Evolutionary conservation across 1,139 yeast genomes (phyloP), one percentile per base, ranked within the genome.

Genomic region (Wickerhamiella infanticola): DNA sequence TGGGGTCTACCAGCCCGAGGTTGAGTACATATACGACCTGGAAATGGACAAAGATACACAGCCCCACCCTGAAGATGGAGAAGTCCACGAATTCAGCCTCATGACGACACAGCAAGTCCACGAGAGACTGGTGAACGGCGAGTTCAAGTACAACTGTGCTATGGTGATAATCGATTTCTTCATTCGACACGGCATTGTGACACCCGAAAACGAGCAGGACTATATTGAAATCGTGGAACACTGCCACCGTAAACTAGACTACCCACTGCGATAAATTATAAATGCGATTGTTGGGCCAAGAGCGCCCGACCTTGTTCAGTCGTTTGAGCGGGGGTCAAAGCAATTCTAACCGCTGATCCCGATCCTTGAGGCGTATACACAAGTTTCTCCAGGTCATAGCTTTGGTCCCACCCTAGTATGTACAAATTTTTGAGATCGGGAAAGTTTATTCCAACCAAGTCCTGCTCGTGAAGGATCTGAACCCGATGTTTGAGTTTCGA

Each of bases 101-200:
- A 67, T 83, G 77, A 62, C 68, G 4, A 61, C 82, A 1, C 75
- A 71, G 7, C 79, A 82, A 51, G 74, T 84, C 0, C 51, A 71
- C 35, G 51, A 58, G 26, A 68, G 73, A 24, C 56, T 88, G 27
- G 56, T 58, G 6, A 59, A 61, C 0, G 77, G 75, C 0, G 74
- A 78, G 53, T 90, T 90, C 66, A 90, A 90, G 62, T 95, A 95
- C 39, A 90, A 90, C 56, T 82, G 95, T 63, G 94, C 81, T 0
- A 51, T 81, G 43, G 79, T 88, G 3, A 70, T 82, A 38, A 68
- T 86, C 25, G 97, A 90, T 56, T 90, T 90, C 56, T 67, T 90
- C 51, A 72, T 88, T 24, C 75, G 98, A 54, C 90, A 82, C 56
- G 95, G 95, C 1, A 58, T 69, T 35, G 59, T 85, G 25, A 72